phyloP scores from a whole-genome alignment of 1,284 basidiomycete genomes.

The Malassezia nana region DNA sequence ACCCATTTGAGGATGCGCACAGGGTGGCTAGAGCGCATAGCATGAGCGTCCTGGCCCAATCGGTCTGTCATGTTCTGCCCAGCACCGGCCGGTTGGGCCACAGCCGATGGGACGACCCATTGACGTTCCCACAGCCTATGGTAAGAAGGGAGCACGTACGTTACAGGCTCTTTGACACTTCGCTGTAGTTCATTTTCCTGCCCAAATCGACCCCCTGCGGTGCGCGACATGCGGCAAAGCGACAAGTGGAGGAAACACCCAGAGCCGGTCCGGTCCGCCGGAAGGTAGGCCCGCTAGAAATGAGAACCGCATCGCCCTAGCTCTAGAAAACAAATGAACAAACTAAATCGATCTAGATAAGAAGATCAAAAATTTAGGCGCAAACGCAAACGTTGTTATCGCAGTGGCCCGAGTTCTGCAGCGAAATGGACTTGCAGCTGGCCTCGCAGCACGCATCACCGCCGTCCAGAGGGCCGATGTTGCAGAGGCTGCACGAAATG shows the following conservation, averaged over 20 bases:
- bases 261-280: too few species aligned
- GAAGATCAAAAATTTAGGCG: too few species aligned
- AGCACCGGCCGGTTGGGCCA: neutral
- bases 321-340: too few species aligned
- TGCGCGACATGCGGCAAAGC: constrained; percentile 12
- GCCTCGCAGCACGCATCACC: constrained; percentile 1
- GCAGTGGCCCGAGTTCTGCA: neutral
- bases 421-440: constrained; percentile 1
- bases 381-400: neutral
- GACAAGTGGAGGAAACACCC: neutral
- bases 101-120: constrained; percentile 9
- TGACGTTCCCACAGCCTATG: constrained; percentile 4
- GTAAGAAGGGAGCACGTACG: neutral
- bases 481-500: neutral
- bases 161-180: constrained; percentile 9
- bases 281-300: too few species aligned
- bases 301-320: too few species aligned
- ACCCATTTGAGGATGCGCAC: constrained; percentile 16
- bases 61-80: constrained; percentile 7
- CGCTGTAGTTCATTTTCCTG: constrained; percentile 15
- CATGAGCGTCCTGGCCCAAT: constrained; percentile 4
- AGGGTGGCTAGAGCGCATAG: constrained; percentile 15
- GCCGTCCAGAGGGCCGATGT: neutral
- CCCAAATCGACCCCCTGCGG: constrained; percentile 10
- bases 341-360: too few species aligned